Evolutionary conservation across 441 rosid genomes (phyloP).

Genomic region (Populus hybrid): DNA sequence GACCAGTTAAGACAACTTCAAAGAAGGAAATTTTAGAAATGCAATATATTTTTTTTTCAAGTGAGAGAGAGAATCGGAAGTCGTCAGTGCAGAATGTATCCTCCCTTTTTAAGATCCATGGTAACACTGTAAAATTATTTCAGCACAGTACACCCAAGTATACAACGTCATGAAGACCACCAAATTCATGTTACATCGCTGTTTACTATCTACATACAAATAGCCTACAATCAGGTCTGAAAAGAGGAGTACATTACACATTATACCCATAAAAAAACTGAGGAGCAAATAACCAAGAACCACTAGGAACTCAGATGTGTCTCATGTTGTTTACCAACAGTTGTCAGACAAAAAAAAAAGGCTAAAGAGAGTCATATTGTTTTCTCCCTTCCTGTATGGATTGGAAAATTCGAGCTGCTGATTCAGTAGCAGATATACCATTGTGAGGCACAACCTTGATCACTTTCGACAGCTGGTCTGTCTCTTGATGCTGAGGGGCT

Average conservation of each 20-base stretch:
- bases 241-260: not conserved
- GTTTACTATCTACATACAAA: conserved; percentile 15
- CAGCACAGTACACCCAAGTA: not conserved
- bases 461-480: conserved; percentile 42
- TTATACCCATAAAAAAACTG: not conserved
- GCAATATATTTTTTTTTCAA: not conserved
- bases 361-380: conserved; percentile 35
- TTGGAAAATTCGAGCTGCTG: conserved; percentile 78
- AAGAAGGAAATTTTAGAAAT: not conserved
- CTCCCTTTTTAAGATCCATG: not conserved
- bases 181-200: conserved; percentile 11
- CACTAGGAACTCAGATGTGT: conserved; percentile 2
- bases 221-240: not conserved
- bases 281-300: conserved; percentile 4
- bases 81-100: not conserved
- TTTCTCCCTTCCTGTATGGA: conserved; percentile 85
- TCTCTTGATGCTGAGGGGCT: conserved; percentile 20
- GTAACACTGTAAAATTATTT: conserved; percentile 2
- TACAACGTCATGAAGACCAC: not conserved
- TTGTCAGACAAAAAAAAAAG: not conserved
- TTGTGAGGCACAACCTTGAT: conserved; percentile 90
- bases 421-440: conserved; percentile 65
- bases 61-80: not conserved
- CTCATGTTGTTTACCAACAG: not conserved
- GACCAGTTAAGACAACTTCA: not conserved